phyloP scores from a whole-genome alignment of 2,329 filamentous ascomycete species.

The Fusarium aywerte region DNA sequence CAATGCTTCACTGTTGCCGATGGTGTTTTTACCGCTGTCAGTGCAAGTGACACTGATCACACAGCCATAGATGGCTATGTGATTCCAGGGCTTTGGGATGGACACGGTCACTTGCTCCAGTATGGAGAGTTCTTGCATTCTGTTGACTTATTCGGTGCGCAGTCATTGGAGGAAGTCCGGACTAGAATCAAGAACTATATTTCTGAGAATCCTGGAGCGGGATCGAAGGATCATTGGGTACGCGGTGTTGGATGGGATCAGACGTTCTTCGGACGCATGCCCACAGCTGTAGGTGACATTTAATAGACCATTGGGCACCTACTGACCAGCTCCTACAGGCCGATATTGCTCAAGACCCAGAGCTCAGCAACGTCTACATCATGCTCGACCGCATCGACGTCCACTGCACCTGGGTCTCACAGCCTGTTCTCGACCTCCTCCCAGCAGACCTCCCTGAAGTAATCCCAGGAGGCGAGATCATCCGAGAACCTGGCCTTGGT shows the following conservation, averaged over 20 bases:
- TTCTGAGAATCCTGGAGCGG: conserved; percentile 59
- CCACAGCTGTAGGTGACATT: conserved; percentile 68
- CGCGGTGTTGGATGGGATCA: conserved; percentile 79
- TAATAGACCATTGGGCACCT: too few relatives aligned
- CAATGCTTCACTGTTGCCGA: conserved; percentile 67
- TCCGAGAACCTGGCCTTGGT: conserved; percentile 69
- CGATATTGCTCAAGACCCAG: conserved; percentile 64
- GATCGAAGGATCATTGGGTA: conserved; percentile 68
- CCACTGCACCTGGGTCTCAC: conserved; percentile 76
- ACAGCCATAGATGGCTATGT: conserved; percentile 59
- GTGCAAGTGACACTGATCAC: conserved; percentile 48
- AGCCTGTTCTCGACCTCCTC: conserved; percentile 70
- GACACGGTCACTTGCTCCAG: conserved; percentile 73
- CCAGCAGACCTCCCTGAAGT: conserved; percentile 62
- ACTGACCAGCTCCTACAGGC: conserved; percentile 49
- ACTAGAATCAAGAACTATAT: conserved; percentile 64
- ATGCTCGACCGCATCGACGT: conserved; percentile 77
- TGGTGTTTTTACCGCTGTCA: conserved; percentile 63
- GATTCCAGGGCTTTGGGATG: conserved; percentile 76
- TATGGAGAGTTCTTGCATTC: conserved; percentile 76
- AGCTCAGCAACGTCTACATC: conserved; percentile 67
- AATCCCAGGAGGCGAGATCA: conserved; percentile 71
- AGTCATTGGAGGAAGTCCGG: conserved; percentile 66
- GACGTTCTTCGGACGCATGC: conserved; percentile 71
- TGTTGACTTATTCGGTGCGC: conserved; percentile 70